A percentile compares a stretch with the other conserved stretches of the same genome.
phyloP scores from a whole-genome alignment of 163 green algal species.

The Chlamydomonas reinhardtii region DNA sequence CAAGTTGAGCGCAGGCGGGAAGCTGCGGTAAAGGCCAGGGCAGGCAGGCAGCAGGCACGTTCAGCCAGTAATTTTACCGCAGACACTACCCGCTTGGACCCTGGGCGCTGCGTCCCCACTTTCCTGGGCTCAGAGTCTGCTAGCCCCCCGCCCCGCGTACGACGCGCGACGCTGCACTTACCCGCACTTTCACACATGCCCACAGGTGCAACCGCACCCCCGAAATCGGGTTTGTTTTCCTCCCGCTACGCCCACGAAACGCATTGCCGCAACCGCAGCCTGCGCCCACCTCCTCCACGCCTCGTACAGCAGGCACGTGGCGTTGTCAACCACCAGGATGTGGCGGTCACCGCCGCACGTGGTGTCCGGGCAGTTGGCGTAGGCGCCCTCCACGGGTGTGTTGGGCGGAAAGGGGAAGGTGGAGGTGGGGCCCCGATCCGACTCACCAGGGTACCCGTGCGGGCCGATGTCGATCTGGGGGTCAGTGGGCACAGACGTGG shows the following conservation, averaged over 20 bases:
- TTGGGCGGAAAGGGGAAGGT: constrained; percentile 43
- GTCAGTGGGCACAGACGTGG: no score
- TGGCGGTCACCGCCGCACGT: constrained; percentile 52
- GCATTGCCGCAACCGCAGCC: not conserved
- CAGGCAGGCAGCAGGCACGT: not conserved
- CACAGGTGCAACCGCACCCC: no score
- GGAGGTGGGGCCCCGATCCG: not conserved
- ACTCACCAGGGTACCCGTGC: constrained; percentile 24
- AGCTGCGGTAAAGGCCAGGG: not conserved
- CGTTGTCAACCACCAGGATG: constrained; percentile 55
- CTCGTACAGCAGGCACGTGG: constrained; percentile 58
- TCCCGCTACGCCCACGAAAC: not conserved
- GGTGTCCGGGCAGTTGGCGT: constrained; percentile 38
- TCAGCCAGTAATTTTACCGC: not conserved
- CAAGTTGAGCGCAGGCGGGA: constrained; percentile 15
- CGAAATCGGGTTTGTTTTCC: no score
- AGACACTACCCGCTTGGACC: no score
- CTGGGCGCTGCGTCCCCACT: no score
- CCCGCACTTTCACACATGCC: no score
- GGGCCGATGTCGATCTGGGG: constrained; percentile 10
- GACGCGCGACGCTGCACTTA: no score
- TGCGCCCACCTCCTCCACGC: constrained; percentile 28
- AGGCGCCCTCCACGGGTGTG: constrained; percentile 51
- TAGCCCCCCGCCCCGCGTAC: no score
- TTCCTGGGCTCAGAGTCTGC: no score